Evolutionary conservation across 768 basidiomycete species (phyloP), one percentile per base, ranked within the genome.

Genomic region (Hemileccinum impolitum): DNA sequence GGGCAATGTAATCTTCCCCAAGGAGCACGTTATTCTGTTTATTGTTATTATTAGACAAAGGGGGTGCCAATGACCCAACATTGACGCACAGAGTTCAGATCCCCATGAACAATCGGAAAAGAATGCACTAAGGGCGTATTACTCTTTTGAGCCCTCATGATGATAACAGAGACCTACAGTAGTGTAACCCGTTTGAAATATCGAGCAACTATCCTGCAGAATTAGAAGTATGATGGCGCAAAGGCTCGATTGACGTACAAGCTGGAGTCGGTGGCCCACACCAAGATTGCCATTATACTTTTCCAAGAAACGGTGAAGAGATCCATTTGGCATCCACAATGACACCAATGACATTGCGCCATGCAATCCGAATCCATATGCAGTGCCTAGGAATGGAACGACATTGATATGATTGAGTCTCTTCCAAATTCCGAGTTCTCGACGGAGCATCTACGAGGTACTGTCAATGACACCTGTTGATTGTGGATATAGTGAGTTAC

Each of bases 1-100:
- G n/a, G n/a, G n/a, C n/a, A n/a, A n/a, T n/a, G n/a, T n/a, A 53
- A 5, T 46, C 49, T 2, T 47, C 56, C 10, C 53, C 52, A 1
- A 62, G 14, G 12, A 62, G 47, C 1, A 62, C 42, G 1, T 63
- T 59, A 2, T 49, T 61, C 59, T 63, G 15, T n/a, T 40, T 18
- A 28, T 28, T 9, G 26, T 6, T 9, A 2, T 15, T 2, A 3
- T 49, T 15, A 48, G 39, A 11, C n/a, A n/a, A n/a, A n/a, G n/a
- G n/a, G n/a, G 8, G 26, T 28, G 9, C 9, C 4, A 28, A 28
- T 28, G 26, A 28, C 9, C 26, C 26, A 9, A 28, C 26, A 28
- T 28, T 9, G 9, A 40, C 38, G 39, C 36, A 47, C 38, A 11
- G 21, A 15, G 15, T 32, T 47, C 6, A 47, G 28, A 19, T 47